Conservation (phyloP, 1,284 basidiomycete species). For the Chiua sp. region DNA sequence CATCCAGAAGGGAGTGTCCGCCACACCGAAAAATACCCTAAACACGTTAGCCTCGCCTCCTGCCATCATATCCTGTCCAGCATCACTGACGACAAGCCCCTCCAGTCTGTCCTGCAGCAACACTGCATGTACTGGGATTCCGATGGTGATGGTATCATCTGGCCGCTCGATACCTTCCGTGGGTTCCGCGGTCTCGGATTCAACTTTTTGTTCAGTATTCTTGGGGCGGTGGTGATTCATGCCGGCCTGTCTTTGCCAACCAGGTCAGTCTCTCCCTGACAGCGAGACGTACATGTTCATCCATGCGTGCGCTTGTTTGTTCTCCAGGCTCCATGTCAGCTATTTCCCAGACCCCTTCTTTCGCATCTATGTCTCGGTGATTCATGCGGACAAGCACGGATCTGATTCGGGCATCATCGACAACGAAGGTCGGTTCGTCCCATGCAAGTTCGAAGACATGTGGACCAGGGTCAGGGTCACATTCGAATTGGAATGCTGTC, state of each 20-base stretch:
- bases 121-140: conserved; percentile 50
- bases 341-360: conserved; percentile 48
- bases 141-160: conserved; percentile 50
- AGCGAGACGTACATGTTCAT: not conserved
- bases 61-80: not conserved
- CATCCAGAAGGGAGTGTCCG: conserved; percentile 22
- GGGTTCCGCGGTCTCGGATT: conserved; percentile 50
- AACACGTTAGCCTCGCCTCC: conserved; percentile 22
- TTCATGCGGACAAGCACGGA: conserved; percentile 53
- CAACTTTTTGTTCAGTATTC: conserved; percentile 43
- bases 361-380: conserved; percentile 46
- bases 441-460: conserved; percentile 47
- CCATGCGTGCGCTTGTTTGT: not conserved
- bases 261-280: conserved; percentile 29
- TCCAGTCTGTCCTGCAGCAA: conserved; percentile 44
- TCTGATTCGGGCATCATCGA: conserved; percentile 51
- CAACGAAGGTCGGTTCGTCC: conserved; percentile 46
- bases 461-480: conserved; percentile 41
- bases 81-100: not conserved
- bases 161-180: conserved; percentile 51
- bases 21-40: conserved; percentile 23
- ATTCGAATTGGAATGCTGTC: not conserved
- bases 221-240: conserved; percentile 47
- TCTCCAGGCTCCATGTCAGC: conserved; percentile 20
- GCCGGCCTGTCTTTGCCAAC: conserved; percentile 43